A percentile compares a stretch with the other conserved stretches of the same genome.
Conservation (phyloP, 2,329 filamentous ascomycete genomes). For the Penicillium fuscoglaucum region DNA sequence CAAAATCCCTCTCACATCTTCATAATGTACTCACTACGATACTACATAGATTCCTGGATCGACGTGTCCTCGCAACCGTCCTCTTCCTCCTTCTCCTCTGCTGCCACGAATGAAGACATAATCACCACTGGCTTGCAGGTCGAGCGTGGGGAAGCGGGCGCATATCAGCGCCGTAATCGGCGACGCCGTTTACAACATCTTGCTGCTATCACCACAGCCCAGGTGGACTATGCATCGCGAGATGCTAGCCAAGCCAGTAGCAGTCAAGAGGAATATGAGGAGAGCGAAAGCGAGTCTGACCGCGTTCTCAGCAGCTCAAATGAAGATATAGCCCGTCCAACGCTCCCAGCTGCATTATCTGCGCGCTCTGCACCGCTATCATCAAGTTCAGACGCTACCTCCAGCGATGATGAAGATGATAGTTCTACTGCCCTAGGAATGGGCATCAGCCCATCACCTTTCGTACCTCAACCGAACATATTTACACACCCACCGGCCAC, state of each 20-base stretch:
- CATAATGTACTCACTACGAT: slow-evolving; percentile 47
- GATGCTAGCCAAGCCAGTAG: slow-evolving; percentile 57
- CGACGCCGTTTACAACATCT: slow-evolving; percentile 44
- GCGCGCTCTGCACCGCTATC: slow-evolving; percentile 26
- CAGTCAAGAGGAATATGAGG: slow-evolving; percentile 92
- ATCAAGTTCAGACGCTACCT: slow-evolving; percentile 33
- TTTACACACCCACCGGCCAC: slow-evolving; percentile 78
- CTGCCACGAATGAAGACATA: slow-evolving; percentile 74
- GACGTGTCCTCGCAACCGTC: slow-evolving; percentile 91
- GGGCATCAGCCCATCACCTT: slow-evolving; percentile 55
- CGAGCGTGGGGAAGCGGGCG: slow-evolving; percentile 53
- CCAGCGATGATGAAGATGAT: slow-evolving; percentile 66
- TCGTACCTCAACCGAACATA: slow-evolving; percentile 86
- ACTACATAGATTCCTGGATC: slow-evolving; percentile 84
- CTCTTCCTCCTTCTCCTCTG: slow-evolving; percentile 83
- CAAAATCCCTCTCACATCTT: slow-evolving; percentile 11
- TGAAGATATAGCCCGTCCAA: slow-evolving; percentile 51
- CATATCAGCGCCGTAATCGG: slow-evolving; percentile 61
- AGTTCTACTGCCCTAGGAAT: slow-evolving; percentile 78
- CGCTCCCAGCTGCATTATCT: slow-evolving; percentile 26
- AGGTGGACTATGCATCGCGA: slow-evolving; percentile 44
- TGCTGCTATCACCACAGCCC: slow-evolving; percentile 41
- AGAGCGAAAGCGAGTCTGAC: slow-evolving; percentile 89
- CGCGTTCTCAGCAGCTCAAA: slow-evolving; percentile 65
- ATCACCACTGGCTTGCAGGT: slow-evolving; percentile 84